Evolutionary conservation across 2,329 filamentous ascomycete genomes (phyloP), one percentile per base, ranked within the genome.

Genomic region (Akanthomyces muscarius): DNA sequence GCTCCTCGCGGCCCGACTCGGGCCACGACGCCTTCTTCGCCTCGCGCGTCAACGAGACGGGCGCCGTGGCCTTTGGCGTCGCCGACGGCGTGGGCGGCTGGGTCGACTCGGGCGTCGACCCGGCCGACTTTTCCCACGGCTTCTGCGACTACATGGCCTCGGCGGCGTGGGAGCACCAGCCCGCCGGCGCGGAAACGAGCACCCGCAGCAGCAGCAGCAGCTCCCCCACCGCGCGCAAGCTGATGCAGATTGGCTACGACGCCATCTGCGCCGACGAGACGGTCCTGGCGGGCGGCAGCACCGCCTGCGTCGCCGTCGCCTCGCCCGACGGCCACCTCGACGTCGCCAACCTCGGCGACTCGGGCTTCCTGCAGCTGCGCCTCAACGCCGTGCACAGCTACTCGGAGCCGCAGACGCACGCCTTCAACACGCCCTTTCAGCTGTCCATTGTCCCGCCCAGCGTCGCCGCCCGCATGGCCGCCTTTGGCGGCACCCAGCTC

Each of bases 21-120:
- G 95, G 95, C 18, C 93, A 99, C 76, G 95, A 99, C 82, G 91
- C 95, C 63, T 98, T 97, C 79, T 99, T 99, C 76, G 89, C 95
- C 69, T 86, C 89, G 71, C 86, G 88, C 28, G 80, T 97, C n/a
- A 91, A 90, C 58, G 85, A 87, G 66, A 84, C 83, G 1, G 83
- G 86, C 44, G 82, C 87, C 47, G 84, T 97, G 13, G 91, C 93
- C 0, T 89, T 99, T 68, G 95, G 92, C 21, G 86, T 99, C 28
- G 92, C 93, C 60, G 95, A 99, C 73, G 95, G 95, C 13, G 95
- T 99, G 0, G 95, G 95, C 54, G 95, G 95, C 42, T 99, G 95
- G 93, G 86, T 89, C 66, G 91, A 97, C 69, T 94, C 90, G 45
- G 92, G 92, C 51, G 89, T 99, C 59, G 93, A 99, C 71, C 93